These are phyloP conservation scores for Tephrocybe sp. DNA, from an alignment of 768 basidiomycete genomes.

Conservation along the genomic window DNA sequence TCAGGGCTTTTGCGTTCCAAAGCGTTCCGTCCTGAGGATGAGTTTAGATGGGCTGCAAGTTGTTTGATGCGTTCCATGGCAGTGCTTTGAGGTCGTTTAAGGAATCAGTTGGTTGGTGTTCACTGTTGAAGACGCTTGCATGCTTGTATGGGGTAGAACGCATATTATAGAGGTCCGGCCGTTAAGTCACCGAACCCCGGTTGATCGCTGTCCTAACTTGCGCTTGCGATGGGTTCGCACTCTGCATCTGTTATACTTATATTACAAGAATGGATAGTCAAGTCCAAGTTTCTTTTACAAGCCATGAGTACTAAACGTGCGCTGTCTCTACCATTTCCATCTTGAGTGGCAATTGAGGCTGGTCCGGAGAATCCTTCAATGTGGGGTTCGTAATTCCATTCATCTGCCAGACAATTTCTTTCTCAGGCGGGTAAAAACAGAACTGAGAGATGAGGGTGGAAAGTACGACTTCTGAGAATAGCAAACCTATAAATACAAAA, in stretches of 20 bases:
- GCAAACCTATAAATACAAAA: background rate
- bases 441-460: constrained; percentile 10
- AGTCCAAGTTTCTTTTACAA: too few species aligned
- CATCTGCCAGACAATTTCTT: constrained; percentile 15
- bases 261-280: too few species aligned
- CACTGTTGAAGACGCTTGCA: too few species aligned
- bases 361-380: constrained; percentile 3
- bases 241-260: background rate
- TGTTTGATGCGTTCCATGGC: constrained; percentile 66
- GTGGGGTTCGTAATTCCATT: constrained; percentile 5
- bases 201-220: background rate
- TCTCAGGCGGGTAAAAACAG: constrained; percentile 6
- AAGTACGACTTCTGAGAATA: constrained; percentile 11
- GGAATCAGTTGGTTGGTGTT: too few species aligned
- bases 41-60: constrained; percentile 55
- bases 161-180: too few species aligned
- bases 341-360: constrained; percentile 7
- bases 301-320: too few species aligned
- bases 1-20: constrained; percentile 61
- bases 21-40: constrained; percentile 42
- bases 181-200: background rate
- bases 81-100: too few species aligned
- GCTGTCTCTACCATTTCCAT: background rate
- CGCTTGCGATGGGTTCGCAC: background rate
- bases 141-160: too few species aligned